Base-by-base conservation (phyloP, 2,329 filamentous ascomycete genomes). In the Alternaria triticimaculans region DNA sequence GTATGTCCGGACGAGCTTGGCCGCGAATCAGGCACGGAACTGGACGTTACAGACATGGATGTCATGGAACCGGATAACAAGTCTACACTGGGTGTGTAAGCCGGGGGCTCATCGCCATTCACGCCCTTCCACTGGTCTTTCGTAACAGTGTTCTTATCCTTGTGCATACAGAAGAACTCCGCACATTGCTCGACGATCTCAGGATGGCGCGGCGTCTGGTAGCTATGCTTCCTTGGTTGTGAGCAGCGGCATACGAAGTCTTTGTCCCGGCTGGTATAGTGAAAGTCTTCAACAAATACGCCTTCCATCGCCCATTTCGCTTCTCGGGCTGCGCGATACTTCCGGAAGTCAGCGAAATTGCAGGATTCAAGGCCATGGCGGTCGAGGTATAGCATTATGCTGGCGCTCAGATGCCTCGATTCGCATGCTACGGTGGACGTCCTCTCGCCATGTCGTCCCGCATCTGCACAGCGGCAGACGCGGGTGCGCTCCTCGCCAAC, bases 231-330 rank as follows among this genome's bases (percentile, higher is more conserved):
- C 7, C 46, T 15, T 3, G 46, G 18, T 7, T n/a, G 26, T 6
- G 33, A 30, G 33, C 71, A 73, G 21, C 70, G 70, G 28, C 71
- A 73, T 0, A 73, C 65, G 6, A 60, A 11, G 9, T 51, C 23
- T 37, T 71, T 72, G 1, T 58, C 12, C 2, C 23, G 41, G 7
- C 18, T 62, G 4, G 64, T 55, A 33, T 72, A 73, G 23, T 73
- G 71, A 14, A 73, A 67, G 4, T 51, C 20, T 20, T 60, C 49
- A 11, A 63, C 30, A 6, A 51, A 25, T 4, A 69, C 57, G 8
- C 48, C 60, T 5, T 64, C 20, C 7, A 45, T 21, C 5, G 26
- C 43, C 65, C 65, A 69, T 11, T 41, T 12, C 1, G 12, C 45
- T 20, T 68, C 46, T 6, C 43, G 44, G 5, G 30, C n/a, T 21